Conservation (phyloP, 352 stramenopile genomes). For the Halophytophthora polymorphica region DNA sequence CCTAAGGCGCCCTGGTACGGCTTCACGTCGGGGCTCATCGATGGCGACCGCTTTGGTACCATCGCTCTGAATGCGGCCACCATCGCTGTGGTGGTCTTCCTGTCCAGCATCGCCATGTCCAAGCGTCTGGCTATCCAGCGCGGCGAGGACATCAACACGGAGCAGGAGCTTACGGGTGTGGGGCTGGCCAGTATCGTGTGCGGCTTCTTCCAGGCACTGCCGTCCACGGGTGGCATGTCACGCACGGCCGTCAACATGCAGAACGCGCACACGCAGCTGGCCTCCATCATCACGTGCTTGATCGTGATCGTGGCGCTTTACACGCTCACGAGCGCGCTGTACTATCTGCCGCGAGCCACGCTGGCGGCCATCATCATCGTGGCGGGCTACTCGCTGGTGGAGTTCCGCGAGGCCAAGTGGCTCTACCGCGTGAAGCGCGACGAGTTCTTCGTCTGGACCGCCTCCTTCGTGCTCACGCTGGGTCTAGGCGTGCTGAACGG, state of each 20-base stretch:
- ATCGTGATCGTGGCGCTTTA: constrained; percentile 85
- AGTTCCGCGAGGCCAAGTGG: constrained; percentile 79
- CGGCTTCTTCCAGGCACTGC: constrained; percentile 84
- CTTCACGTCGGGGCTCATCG: constrained; percentile 38
- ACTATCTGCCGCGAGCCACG: constrained; percentile 83
- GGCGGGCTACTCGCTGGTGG: constrained; percentile 83
- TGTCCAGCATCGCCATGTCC: constrained; percentile 88
- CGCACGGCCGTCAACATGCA: constrained; percentile 90
- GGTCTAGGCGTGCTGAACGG: constrained; percentile 45
- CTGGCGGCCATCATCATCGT: constrained; percentile 89
- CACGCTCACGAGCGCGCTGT: constrained; percentile 78
- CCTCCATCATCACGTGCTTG: constrained; percentile 73
- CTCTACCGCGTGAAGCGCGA: constrained; percentile 70
- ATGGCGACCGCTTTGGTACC: constrained; percentile 44
- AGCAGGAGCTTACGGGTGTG: constrained; percentile 85
- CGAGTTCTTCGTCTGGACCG: constrained; percentile 61
- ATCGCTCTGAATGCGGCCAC: constrained; percentile 68
- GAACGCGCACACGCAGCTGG: constrained; percentile 79
- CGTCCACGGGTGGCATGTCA: constrained; percentile 85
- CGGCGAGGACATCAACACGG: constrained; percentile 63
- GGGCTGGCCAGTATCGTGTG: constrained; percentile 85
- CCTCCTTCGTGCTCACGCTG: constrained; percentile 52
- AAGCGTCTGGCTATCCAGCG: constrained; percentile 82
- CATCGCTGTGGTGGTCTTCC: constrained; percentile 88
- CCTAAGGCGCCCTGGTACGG: constrained; percentile 53